phyloP scores from a whole-genome alignment of 2,329 filamentous ascomycete species.

The Thyridium curvatum region DNA sequence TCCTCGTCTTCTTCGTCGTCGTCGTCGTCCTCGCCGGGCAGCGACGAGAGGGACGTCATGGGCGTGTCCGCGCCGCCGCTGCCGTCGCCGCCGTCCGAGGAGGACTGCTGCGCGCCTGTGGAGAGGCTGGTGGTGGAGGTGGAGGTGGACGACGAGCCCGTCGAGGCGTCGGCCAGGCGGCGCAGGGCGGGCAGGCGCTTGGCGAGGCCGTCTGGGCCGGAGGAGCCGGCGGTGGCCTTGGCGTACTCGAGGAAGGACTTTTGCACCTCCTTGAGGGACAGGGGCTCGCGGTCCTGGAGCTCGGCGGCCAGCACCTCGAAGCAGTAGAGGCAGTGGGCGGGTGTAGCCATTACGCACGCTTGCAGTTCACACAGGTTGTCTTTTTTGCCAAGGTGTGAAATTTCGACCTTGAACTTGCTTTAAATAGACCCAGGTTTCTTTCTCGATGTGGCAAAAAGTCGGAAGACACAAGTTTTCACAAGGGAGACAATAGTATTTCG shows the following conservation, averaged over 20 bases:
- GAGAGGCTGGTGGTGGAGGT: constrained; percentile 14
- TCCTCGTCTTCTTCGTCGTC: constrained; percentile 17
- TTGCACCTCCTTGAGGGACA: constrained; percentile 64
- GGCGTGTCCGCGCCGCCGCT: constrained; percentile 21
- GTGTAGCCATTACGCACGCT: constrained; percentile 62
- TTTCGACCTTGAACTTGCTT: too few relatives aligned
- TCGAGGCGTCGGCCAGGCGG: constrained; percentile 28
- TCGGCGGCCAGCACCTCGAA: constrained; percentile 80
- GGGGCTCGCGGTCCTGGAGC: constrained; percentile 62
- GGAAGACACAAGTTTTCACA: too few relatives aligned
- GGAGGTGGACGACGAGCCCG: constrained; percentile 23
- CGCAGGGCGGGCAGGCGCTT: constrained; percentile 34
- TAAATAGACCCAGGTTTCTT: too few relatives aligned
- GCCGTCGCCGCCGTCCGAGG: constrained; percentile 15
- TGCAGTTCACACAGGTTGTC: too few relatives aligned
- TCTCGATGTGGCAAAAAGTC: too few relatives aligned
- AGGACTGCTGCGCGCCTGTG: neutral
- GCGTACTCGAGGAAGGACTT: constrained; percentile 49
- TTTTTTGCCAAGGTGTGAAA: too few relatives aligned
- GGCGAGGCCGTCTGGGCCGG: constrained; percentile 11
- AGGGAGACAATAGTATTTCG: too few relatives aligned
- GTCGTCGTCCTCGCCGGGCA: constrained; percentile 17
- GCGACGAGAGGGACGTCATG: constrained; percentile 31
- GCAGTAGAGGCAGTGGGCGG: constrained; percentile 84
- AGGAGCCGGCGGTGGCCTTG: constrained; percentile 12